A percentile compares a stretch with the other conserved stretches of the same genome.
These are phyloP conservation scores for Fusarium haematococcum DNA, from an alignment of 2,329 filamentous ascomycete genomes.

Conservation along the genomic window DNA sequence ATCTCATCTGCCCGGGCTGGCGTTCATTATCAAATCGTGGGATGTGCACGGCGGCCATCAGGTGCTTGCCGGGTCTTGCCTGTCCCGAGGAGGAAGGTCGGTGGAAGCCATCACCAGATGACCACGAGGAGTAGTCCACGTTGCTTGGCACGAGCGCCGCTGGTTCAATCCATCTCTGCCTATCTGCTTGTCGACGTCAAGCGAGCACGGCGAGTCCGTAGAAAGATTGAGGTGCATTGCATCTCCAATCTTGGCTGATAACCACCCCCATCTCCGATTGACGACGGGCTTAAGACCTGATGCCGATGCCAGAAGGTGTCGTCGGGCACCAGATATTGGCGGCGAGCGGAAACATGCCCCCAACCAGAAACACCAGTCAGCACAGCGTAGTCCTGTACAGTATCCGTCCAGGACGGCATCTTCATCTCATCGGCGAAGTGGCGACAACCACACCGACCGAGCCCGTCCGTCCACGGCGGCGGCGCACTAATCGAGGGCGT, in stretches of 20 bases:
- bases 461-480: constrained; percentile 22
- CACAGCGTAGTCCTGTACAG: not conserved
- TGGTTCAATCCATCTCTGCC: constrained; percentile 4
- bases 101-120: constrained; percentile 36
- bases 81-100: constrained; percentile 26
- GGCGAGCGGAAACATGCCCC: not conserved
- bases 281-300: constrained; percentile 21
- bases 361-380: not conserved
- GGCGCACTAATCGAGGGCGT: constrained; percentile 44
- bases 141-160: not conserved
- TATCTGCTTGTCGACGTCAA: not conserved
- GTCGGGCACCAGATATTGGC: constrained; percentile 13
- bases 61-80: constrained; percentile 17
- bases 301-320: not conserved
- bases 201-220: constrained; percentile 1
- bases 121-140: not conserved
- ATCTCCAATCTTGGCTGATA: constrained; percentile 16
- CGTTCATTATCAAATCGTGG: constrained; percentile 1
- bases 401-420: constrained; percentile 6
- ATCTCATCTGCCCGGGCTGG: not conserved
- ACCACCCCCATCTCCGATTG: constrained; percentile 22
- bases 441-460: constrained; percentile 8
- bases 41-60: constrained; percentile 11
- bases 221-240: constrained; percentile 11
- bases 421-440: constrained; percentile 30